phyloP scores from a whole-genome alignment of 768 basidiomycete species.

The Auriscalpium microsporum region DNA sequence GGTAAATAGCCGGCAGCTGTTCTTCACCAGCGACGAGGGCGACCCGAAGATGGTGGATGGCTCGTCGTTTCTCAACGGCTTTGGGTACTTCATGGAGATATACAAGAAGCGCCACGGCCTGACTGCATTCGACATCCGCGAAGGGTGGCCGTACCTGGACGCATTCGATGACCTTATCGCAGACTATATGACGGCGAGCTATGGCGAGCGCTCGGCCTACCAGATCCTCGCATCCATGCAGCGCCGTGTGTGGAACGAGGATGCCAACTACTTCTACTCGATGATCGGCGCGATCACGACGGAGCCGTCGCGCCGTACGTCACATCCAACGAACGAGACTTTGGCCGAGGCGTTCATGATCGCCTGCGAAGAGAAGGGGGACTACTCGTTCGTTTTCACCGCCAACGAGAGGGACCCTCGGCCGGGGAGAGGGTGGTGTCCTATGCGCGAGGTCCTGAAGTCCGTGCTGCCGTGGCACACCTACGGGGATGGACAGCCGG shows the following conservation, averaged over 20 bases:
- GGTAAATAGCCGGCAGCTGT: conserved; percentile 8
- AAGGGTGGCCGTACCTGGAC: conserved; percentile 9
- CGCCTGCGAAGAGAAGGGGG: conserved; percentile 15
- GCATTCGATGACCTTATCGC: conserved; percentile 12
- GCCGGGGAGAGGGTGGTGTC: not conserved
- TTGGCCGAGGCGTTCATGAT: conserved; percentile 14
- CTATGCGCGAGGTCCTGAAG: not conserved
- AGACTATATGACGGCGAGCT: conserved; percentile 5
- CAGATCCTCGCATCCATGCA: conserved; percentile 9
- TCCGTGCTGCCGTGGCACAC: not conserved
- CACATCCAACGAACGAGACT: conserved; percentile 9
- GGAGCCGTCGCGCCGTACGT: conserved; percentile 6
- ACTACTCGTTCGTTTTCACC: conserved; percentile 18
- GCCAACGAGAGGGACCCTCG: not conserved
- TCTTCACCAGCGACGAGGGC: conserved; percentile 5
- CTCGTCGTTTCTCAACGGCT: conserved; percentile 1
- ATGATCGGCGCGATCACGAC: conserved; percentile 15
- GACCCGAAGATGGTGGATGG: not conserved
- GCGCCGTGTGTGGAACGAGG: conserved; percentile 1
- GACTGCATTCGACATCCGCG: not conserved
- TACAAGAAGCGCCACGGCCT: not conserved
- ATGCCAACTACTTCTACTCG: conserved; percentile 14
- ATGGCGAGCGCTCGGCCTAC: conserved; percentile 11
- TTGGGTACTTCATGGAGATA: conserved; percentile 6
- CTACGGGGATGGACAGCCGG: not conserved